Evolutionary conservation across 2,329 filamentous ascomycete genomes (phyloP), one percentile per base, ranked within the genome.

Genomic region (Hypoxylon rubiginosum): DNA sequence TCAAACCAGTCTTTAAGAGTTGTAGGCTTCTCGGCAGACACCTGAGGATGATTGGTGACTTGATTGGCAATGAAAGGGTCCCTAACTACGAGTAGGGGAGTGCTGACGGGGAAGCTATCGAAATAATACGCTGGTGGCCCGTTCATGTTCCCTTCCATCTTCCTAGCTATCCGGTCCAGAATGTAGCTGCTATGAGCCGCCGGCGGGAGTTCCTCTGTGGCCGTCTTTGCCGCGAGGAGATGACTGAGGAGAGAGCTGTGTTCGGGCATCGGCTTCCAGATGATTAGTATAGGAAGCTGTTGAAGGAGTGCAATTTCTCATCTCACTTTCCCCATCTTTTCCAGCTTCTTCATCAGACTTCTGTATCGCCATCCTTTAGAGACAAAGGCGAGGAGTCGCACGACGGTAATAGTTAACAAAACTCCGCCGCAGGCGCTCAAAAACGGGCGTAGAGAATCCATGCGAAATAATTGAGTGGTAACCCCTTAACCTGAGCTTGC

Each of bases 61-160:
- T 78, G 73, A 46, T 76, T 73, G 32, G 76, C 74, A 21, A 78
- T 68, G n/a, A 71, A 68, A 36, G 75, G 72, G 49, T 78, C 75
- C 24, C 69, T 72, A 15, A 78, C 28, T 9, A 75, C 21, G 46
- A 78, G 68, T 49, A 78, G 61, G 30, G 75, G 74, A 41, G 64
- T 56, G 50, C 61, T 66, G 48, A 78, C 64, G 11, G 76, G 76
- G 48, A 65, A 77, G 17, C 70, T 69, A 57, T 78, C 76, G 36
- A 78, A 68, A 49, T 78, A 78, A 57, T 69, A 76, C 4, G 73
- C 76, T 24, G 74, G 73, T 1, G 67, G 57, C 0, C 68, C 58
- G 9, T 56, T 59, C 46, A 30, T 17, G 4, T n/a, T 17, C 11
- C 58, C 62, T n/a, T 65, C 65, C n/a, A 74, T 43, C 32, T 71